These are phyloP conservation scores for Epichloe brachyelytri DNA, from an alignment of 2,329 filamentous ascomycete species.

Conservation along the genomic window DNA sequence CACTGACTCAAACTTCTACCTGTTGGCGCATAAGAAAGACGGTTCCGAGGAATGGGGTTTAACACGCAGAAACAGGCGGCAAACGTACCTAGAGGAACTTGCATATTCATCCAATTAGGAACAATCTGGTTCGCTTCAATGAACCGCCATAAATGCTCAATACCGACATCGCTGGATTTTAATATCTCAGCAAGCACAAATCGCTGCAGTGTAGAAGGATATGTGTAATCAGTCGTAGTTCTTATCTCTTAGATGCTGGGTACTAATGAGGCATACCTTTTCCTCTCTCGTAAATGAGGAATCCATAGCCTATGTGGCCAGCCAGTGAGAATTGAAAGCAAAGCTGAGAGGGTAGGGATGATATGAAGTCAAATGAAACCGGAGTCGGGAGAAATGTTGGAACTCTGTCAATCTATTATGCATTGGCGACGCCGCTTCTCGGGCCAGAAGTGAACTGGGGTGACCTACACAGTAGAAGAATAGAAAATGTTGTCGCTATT, in stretches of 20 bases:
- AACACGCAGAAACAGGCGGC: neutral
- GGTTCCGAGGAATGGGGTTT: neutral
- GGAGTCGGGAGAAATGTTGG: neutral
- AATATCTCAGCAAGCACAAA: constrained; percentile 46
- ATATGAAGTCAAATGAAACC: neutral
- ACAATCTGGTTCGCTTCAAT: constrained; percentile 28
- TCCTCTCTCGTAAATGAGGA: constrained; percentile 6
- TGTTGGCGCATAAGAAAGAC: constrained; percentile 10
- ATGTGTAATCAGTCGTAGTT: neutral
- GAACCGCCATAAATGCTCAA: constrained; percentile 33
- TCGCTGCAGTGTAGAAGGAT: constrained; percentile 25
- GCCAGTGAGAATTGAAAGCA: neutral
- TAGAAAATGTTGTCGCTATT: constrained; percentile 4
- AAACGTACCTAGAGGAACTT: constrained; percentile 31
- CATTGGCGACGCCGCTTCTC: neutral
- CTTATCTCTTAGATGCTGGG: neutral
- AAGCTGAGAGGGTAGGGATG: neutral
- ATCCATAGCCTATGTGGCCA: constrained; percentile 2
- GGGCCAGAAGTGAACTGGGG: neutral
- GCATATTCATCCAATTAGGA: constrained; percentile 35
- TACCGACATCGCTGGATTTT: constrained; percentile 39
- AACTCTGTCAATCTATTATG: neutral
- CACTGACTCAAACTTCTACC: constrained; percentile 36
- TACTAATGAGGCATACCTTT: constrained; percentile 6
- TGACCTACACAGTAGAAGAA: constrained; percentile 3